Conservation (phyloP, 2,329 filamentous ascomycete genomes). For the Colletotrichum musae region DNA sequence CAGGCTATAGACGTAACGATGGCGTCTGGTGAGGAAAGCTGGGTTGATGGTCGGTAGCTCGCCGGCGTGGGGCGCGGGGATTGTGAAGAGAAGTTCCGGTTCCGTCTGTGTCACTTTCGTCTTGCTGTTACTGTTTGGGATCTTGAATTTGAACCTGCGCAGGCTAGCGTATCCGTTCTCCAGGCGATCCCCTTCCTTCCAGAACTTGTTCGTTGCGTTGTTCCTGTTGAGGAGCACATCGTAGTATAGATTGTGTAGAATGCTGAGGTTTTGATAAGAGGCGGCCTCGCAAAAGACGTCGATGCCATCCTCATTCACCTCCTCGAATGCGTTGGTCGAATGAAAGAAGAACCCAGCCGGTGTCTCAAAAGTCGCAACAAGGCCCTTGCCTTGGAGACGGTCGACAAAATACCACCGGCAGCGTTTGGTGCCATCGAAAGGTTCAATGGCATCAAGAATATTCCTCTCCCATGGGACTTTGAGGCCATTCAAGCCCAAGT, state of each 20-base stretch:
- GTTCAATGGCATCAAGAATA: conserved; percentile 76
- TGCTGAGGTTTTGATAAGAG: conserved; percentile 74
- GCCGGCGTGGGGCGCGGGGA: conserved; percentile 67
- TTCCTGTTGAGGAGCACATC: conserved; percentile 73
- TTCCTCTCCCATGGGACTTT: conserved; percentile 76
- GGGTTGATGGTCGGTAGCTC: conserved; percentile 80
- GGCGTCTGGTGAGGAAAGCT: conserved; percentile 61
- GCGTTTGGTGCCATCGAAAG: conserved; percentile 69
- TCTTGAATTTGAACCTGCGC: conserved; percentile 59
- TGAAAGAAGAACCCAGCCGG: conserved; percentile 85
- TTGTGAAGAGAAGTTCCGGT: conserved; percentile 45
- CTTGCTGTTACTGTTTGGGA: conserved; percentile 47
- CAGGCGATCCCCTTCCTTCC: conserved; percentile 56
- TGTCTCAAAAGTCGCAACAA: conserved; percentile 78
- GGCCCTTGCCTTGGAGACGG: conserved; percentile 70
- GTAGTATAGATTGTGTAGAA: conserved; percentile 79
- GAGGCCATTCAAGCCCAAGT: conserved; percentile 70
- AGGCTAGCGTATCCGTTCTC: conserved; percentile 56
- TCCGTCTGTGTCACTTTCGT: conserved; percentile 1
- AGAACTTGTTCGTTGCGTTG: conserved; percentile 59
- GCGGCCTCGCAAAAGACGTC: conserved; percentile 77
- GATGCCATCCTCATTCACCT: conserved; percentile 55
- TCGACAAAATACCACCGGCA: conserved; percentile 84
- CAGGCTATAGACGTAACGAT: conserved; percentile 74
- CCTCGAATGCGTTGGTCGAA: conserved; percentile 82